Base-by-base conservation (phyloP, 129 eudicot genomes). In the Kitagawia praeruptora region DNA sequence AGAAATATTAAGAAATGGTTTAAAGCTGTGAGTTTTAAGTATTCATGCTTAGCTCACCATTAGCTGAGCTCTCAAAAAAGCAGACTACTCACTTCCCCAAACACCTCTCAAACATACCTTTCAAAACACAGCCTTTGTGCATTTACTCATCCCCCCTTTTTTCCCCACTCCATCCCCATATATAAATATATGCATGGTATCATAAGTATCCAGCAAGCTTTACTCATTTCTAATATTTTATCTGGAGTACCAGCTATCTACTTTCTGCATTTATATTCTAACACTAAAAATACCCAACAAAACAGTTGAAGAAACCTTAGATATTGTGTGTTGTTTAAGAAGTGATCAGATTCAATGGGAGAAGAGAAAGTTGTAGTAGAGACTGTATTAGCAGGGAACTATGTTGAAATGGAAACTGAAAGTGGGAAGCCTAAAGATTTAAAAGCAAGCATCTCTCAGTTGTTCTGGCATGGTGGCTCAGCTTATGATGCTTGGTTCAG, bases 381-480 rank as follows among this genome's bases (percentile, higher is more conserved):
- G 86, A 88, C 98, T 21, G 97, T 88, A n/a, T 76, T 95, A 38
- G 93, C 82, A 54, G 98, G 97, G 64, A 95, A 86, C 81, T 95
- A 95, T 82, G 92, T 90, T 14, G 98, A 95, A 82, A 95, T 95
- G 97, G 98, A 95, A 81, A 85, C 83, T 54, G 96, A 90, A 75
- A 90, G 89, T 77, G 92, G 90, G 28, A 86, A 87, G 75, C 84
- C 86, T 5, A 85, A 75, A 51, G 83, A 84, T 80, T 64, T 89
- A 63, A 95, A 90, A 77, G 51, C 92, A 3, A 83, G 88, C 47
- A 67, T 95, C 23, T 95, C 92, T 3, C 89, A 87, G 47, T 76
- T 95, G 82, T 89, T 94, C 64, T 94, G 98, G 98, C 92, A 94
- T 70, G 98, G 98, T 83, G 98, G 98, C 31, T 94, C 98, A 45